A percentile compares a stretch with the other conserved stretches of the same genome.
Evolutionary conservation across 306 rosid genomes (phyloP).

Genomic region (Vicia villosa): DNA sequence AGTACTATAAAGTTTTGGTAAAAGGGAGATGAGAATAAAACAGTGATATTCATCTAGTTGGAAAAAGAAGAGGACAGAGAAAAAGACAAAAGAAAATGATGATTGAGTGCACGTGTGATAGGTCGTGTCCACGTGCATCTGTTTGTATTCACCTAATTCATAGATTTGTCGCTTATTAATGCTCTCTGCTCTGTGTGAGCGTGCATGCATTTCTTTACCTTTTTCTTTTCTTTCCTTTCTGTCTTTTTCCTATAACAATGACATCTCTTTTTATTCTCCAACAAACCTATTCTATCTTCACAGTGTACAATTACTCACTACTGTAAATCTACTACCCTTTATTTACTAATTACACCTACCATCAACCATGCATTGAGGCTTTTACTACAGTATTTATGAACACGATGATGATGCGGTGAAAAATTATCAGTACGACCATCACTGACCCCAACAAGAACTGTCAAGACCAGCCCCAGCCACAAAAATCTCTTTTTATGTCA

Average conservation of each 20-base stretch:
- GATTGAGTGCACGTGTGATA: slow-evolving; percentile 96
- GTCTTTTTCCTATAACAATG: slow-evolving; percentile 17
- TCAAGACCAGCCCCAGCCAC: not conserved
- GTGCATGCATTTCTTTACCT: slow-evolving; percentile 20
- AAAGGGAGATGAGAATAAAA: not conserved
- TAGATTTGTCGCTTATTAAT: slow-evolving; percentile 46
- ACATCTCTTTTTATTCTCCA: not conserved
- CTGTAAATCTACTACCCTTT: not conserved
- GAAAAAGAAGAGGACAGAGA: slow-evolving; percentile 1
- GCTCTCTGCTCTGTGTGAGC: not conserved
- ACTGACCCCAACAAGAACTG: not conserved
- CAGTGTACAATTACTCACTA: not conserved
- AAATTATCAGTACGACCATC: not conserved
- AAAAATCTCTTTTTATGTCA: not conserved
- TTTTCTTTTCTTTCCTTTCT: slow-evolving; percentile 9
- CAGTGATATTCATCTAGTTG: slow-evolving; percentile 25
- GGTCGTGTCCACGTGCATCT: slow-evolving; percentile 86
- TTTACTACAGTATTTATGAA: not conserved
- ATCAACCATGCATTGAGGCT: not conserved
- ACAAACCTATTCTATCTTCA: not conserved
- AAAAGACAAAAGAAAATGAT: slow-evolving; percentile 32
- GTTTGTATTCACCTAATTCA: slow-evolving; percentile 62
- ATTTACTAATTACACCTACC: not conserved
- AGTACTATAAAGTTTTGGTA: not conserved
- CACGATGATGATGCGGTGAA: not conserved